These are phyloP conservation scores for Apiotrichum siamense DNA, from an alignment of 1,284 basidiomycete species.

Conservation along the genomic window DNA sequence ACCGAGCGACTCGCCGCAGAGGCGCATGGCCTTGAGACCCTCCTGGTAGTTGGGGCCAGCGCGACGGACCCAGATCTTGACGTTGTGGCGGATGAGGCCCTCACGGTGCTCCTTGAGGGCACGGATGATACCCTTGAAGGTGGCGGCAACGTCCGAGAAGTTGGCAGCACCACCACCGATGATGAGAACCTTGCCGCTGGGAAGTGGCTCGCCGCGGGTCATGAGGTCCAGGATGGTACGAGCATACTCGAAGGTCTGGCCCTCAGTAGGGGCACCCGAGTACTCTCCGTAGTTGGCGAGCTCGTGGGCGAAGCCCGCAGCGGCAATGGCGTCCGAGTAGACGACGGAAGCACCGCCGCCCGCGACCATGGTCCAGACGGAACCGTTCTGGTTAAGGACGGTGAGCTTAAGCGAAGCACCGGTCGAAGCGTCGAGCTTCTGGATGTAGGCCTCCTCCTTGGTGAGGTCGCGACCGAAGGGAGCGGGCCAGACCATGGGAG, in stretches of 20 bases:
- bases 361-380: slow-evolving; percentile 99
- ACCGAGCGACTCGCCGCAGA: slow-evolving; percentile 93
- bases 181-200: slow-evolving; percentile 95
- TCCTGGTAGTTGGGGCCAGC: slow-evolving; percentile 99
- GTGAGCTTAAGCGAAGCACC: slow-evolving; percentile 98
- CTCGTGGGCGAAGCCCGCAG: slow-evolving; percentile 93
- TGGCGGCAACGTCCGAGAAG: slow-evolving; percentile 98
- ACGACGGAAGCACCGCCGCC: slow-evolving; percentile 55
- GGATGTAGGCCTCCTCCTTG: slow-evolving; percentile 96
- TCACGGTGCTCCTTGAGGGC: slow-evolving; percentile 91
- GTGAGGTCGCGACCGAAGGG: slow-evolving; percentile 97
- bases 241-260: slow-evolving; percentile 98
- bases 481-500: slow-evolving; percentile 95
- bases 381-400: slow-evolving; percentile 87
- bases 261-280: slow-evolving; percentile 96
- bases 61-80: slow-evolving; percentile 93
- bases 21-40: slow-evolving; percentile 96
- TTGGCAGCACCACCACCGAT: slow-evolving; percentile 98
- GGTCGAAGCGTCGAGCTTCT: slow-evolving; percentile 93
- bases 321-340: slow-evolving; percentile 86
- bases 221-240: slow-evolving; percentile 98
- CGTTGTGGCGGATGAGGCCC: slow-evolving; percentile 72
- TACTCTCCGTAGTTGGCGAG: slow-evolving; percentile 99
- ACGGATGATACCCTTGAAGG: slow-evolving; percentile 99
- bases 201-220: slow-evolving; percentile 76